Evolutionary conservation across 176 grass and related monocot species (phyloP).

Genomic region (Themeda triandra): DNA sequence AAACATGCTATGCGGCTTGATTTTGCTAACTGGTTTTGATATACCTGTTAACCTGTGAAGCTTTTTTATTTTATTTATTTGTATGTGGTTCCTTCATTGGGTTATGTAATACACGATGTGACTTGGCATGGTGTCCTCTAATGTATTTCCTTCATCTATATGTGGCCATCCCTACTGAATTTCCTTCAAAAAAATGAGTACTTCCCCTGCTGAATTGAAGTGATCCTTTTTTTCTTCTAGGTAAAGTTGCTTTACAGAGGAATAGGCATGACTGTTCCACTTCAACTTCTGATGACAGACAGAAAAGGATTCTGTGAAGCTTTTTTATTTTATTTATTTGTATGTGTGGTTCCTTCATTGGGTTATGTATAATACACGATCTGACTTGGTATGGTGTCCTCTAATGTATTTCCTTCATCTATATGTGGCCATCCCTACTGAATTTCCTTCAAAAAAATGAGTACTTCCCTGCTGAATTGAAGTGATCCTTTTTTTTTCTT

Average conservation of each 20-base stretch:
- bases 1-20: too few relatives aligned
- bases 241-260: slow-evolving; percentile 25
- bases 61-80: too few relatives aligned
- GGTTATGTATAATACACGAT: too few relatives aligned
- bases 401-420: neutral
- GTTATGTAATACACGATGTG: too few relatives aligned
- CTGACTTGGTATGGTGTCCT: too few relatives aligned
- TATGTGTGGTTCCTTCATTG: too few relatives aligned
- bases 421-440: neutral
- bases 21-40: too few relatives aligned
- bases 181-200: neutral
- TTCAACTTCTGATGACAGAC: slow-evolving; percentile 48
- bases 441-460: neutral
- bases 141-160: neutral
- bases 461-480: neutral
- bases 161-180: neutral
- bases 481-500: slow-evolving; percentile 21
- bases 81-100: too few relatives aligned
- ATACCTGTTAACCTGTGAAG: too few relatives aligned
- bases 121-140: too few relatives aligned
- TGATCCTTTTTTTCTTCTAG: slow-evolving; percentile 25
- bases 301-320: slow-evolving; percentile 22
- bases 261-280: slow-evolving; percentile 35
- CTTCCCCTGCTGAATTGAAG: neutral
- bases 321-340: too few relatives aligned